phyloP scores from a whole-genome alignment of 2,329 filamentous ascomycete genomes.

The Ophiostoma novo-ulmi region DNA sequence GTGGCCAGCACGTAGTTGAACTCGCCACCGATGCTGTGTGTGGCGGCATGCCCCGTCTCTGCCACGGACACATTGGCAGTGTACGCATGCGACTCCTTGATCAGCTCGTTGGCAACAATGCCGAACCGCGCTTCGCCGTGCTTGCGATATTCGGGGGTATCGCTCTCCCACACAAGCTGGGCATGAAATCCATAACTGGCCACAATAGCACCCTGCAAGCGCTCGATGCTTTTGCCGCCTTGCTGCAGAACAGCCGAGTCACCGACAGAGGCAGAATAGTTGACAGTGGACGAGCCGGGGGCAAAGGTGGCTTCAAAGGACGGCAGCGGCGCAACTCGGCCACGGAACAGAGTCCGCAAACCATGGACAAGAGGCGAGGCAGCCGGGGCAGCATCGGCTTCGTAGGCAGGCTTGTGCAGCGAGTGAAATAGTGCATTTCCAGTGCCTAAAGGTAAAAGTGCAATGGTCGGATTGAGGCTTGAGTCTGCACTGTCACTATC shows the following conservation, averaged over 20 bases:
- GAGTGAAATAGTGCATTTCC: constrained; percentile 62
- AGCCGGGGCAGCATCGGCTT: constrained; percentile 27
- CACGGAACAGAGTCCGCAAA: constrained; percentile 57
- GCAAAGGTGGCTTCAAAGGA: constrained; percentile 60
- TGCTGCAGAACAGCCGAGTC: constrained; percentile 27
- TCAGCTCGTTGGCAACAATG: constrained; percentile 73
- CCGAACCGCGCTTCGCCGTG: constrained; percentile 74
- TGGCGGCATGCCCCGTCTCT: background rate
- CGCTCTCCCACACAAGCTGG: constrained; percentile 82
- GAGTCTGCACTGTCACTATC: background rate
- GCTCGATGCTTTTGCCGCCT: constrained; percentile 31
- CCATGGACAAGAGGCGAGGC: constrained; percentile 46
- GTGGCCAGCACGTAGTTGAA: constrained; percentile 75
- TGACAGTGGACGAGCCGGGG: constrained; percentile 47
- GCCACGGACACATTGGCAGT: constrained; percentile 36
- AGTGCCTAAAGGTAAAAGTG: constrained; percentile 57
- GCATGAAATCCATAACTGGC: constrained; percentile 88
- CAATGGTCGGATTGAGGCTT: constrained; percentile 41
- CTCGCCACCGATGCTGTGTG: constrained; percentile 29
- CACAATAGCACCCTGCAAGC: constrained; percentile 68
- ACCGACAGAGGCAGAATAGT: background rate
- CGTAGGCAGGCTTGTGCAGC: constrained; percentile 53
- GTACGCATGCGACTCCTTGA: constrained; percentile 53
- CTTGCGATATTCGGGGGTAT: constrained; percentile 73
- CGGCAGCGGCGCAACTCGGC: constrained; percentile 51